Conservation (phyloP, 2,329 filamentous ascomycete species). For the Macrophomina tecta region DNA sequence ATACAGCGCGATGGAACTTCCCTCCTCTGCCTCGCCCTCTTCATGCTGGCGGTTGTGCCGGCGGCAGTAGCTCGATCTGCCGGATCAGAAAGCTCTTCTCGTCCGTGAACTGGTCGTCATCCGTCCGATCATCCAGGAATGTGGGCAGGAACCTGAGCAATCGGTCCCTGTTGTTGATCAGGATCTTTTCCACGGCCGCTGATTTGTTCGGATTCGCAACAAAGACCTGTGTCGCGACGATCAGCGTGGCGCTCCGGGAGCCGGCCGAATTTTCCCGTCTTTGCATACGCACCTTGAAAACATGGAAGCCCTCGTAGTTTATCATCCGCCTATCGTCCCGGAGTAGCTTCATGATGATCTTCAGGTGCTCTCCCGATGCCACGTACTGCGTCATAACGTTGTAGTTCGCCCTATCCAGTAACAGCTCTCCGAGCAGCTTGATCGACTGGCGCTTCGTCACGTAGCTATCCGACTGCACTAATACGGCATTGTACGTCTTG, state of each 20-base stretch:
- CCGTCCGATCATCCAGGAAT: slow-evolving; percentile 92
- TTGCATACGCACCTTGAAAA: slow-evolving; percentile 75
- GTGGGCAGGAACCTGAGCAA: slow-evolving; percentile 86
- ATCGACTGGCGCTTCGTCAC: slow-evolving; percentile 98
- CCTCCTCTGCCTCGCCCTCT: neutral
- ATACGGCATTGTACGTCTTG: slow-evolving; percentile 80
- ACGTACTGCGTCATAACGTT: slow-evolving; percentile 98
- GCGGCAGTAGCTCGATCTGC: slow-evolving; percentile 70
- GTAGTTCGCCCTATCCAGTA: slow-evolving; percentile 95
- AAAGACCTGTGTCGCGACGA: slow-evolving; percentile 68
- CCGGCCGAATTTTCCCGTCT: slow-evolving; percentile 21
- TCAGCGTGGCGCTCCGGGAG: slow-evolving; percentile 20
- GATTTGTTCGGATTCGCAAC: slow-evolving; percentile 99
- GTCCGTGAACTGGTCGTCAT: slow-evolving; percentile 98
- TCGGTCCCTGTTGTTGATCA: slow-evolving; percentile 95
- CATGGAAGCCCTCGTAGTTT: slow-evolving; percentile 98
- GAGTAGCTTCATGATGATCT: slow-evolving; percentile 97
- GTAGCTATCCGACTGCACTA: slow-evolving; percentile 93
- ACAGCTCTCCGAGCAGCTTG: slow-evolving; percentile 92
- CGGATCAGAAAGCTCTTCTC: slow-evolving; percentile 97
- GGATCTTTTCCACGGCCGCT: slow-evolving; percentile 90
- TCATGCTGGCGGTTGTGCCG: slow-evolving; percentile 29
- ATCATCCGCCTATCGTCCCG: slow-evolving; percentile 98
- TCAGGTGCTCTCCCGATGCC: slow-evolving; percentile 91
- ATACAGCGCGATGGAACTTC: slow-evolving; percentile 6